Conservation (phyloP, 2,329 filamentous ascomycete species). For the Monilinia fructigena region DNA sequence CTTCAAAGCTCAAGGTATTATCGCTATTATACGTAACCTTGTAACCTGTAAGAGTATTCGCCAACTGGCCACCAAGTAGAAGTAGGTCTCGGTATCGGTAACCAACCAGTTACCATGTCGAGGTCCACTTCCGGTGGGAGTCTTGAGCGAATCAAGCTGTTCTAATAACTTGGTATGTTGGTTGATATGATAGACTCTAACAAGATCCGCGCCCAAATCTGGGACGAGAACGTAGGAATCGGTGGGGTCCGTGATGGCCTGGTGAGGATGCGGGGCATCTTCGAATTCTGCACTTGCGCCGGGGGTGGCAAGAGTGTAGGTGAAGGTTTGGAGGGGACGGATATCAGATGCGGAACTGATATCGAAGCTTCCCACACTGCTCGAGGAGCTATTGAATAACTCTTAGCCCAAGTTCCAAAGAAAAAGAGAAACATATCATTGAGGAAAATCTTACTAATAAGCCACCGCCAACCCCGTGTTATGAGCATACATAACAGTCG, state of each 20-base stretch:
- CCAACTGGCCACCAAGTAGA: constrained; percentile 50
- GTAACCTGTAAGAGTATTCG: constrained; percentile 50
- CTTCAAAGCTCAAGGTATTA: neutral
- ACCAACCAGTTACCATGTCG: constrained; percentile 48
- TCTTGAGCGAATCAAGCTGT: constrained; percentile 29
- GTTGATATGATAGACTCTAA: constrained; percentile 49
- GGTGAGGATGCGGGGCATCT: constrained; percentile 47
- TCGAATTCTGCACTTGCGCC: neutral
- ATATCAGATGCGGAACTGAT: neutral
- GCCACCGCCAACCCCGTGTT: constrained; percentile 8
- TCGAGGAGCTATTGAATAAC: neutral
- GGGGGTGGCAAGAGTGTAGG: neutral
- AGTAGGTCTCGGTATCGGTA: constrained; percentile 45
- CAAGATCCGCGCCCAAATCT: constrained; percentile 50
- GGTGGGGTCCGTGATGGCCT: constrained; percentile 52
- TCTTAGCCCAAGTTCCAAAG: neutral
- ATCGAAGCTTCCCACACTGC: neutral
- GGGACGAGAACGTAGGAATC: constrained; percentile 49
- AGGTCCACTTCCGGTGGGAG: constrained; percentile 46
- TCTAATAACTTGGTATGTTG: constrained; percentile 42
- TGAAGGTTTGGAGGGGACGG: constrained; percentile 8
- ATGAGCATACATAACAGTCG: constrained; percentile 7
- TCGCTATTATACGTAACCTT: constrained; percentile 44
- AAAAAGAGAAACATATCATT: neutral
- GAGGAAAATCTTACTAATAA: neutral